phyloP scores from a whole-genome alignment of 1,139 yeast genomes.

The Protomyces macrosporus region DNA sequence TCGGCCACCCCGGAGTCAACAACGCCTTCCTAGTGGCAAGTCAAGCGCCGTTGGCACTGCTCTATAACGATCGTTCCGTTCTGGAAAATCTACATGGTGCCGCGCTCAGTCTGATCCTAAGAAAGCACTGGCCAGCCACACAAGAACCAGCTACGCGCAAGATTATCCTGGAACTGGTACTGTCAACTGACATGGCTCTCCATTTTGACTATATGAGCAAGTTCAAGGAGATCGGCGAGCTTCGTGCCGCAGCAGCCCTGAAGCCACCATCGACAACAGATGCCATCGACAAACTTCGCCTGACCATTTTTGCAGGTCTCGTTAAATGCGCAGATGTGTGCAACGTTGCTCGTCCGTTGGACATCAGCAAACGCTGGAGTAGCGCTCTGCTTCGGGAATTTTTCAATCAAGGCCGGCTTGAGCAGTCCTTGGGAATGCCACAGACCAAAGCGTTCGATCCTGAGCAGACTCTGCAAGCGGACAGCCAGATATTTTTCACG shows the following conservation, averaged over 20 bases:
- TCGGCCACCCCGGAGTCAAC: constrained; percentile 93
- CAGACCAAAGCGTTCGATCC: constrained; percentile 24
- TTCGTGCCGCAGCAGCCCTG: not conserved
- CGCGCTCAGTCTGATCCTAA: constrained; percentile 57
- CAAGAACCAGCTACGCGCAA: constrained; percentile 34
- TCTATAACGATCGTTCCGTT: constrained; percentile 63
- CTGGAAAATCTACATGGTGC: constrained; percentile 82
- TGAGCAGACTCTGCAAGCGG: constrained; percentile 50
- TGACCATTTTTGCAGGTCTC: constrained; percentile 58
- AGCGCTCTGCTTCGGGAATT: constrained; percentile 69
- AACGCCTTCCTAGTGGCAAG: constrained; percentile 62
- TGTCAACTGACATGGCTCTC: constrained; percentile 93
- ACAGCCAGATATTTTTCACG: constrained; percentile 82
- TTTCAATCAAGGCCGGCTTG: constrained; percentile 58
- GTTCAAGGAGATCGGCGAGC: constrained; percentile 31
- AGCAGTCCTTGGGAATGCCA: constrained; percentile 38
- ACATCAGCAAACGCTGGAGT: constrained; percentile 83
- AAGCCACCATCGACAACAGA: constrained; percentile 5
- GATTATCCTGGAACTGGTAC: constrained; percentile 43
- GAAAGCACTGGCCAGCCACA: constrained; percentile 58
- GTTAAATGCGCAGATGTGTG: constrained; percentile 93
- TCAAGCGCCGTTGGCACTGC: constrained; percentile 59
- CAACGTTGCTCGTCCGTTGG: constrained; percentile 75
- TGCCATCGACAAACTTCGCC: constrained; percentile 32
- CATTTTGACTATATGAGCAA: constrained; percentile 68